Evolutionary conservation across 805 yeast species (phyloP), one percentile per base, ranked within the genome.

Genomic region (Candida easanensis): DNA sequence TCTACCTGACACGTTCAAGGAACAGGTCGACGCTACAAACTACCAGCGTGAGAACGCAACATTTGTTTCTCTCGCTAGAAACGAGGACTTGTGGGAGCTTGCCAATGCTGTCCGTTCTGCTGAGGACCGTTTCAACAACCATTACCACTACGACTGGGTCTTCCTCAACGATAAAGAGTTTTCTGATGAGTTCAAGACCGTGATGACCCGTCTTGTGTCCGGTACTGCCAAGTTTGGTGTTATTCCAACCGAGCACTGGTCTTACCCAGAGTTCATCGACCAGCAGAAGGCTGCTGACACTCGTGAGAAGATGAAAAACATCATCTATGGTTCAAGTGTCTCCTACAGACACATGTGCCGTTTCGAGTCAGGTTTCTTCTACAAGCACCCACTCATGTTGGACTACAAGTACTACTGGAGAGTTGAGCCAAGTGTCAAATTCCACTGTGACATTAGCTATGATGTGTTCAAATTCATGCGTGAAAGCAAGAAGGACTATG

Each of bases 361-460:
- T 60, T 89, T 74, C 60, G 95, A 88, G 65, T 83, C 93, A 14
- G 97, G 97, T 1, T 85, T 88, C 67, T 89, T 89, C 67, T 88
- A 77, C 73, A 77, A 82, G 65, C 93, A 87, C 61, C 82, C 82
- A 33, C 60, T 84, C 45, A 62, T 89, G 73, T 71, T 70, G 42
- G 82, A 86, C n/a, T 88, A 80, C 63, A 88, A 85, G 48, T 89
- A 83, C 74, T 89, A 89, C 72, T 89, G 97, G 97, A 80, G 97
- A 68, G 95, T 89, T 42, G 97, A 89, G 65, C 96, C 97, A 16
- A 86, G 80, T 61, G 76, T 85, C 61, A 77, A 77, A 63, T 77
- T 88, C 55, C 82, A 71, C 66, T 88, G 96, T 72, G 96, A 89
- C 64, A 70, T 89, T 46, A 80, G 82, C 58, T 84, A 81, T 64